Evolutionary conservation across 2,329 filamentous ascomycete genomes (phyloP).

Genomic region (Sclerotinia glacialis): DNA sequence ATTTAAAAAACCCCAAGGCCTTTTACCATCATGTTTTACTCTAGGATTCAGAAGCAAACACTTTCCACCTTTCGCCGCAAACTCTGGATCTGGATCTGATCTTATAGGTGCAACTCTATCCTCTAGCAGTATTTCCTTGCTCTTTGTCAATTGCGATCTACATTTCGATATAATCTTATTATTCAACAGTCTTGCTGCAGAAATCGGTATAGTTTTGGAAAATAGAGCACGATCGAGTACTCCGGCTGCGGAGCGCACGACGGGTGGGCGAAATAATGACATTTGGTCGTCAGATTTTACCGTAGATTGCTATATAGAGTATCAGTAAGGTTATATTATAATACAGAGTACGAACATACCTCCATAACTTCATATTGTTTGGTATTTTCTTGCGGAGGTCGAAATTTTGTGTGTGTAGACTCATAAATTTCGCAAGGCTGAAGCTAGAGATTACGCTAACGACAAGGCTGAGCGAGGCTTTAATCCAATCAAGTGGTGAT

Average conservation of each 20-base stretch:
- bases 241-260: constrained; percentile 65
- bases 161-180: constrained; percentile 71
- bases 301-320: constrained; percentile 26
- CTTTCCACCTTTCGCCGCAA: constrained; percentile 56
- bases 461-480: constrained; percentile 8
- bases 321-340: constrained; percentile 4
- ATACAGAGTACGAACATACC: constrained; percentile 23
- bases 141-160: constrained; percentile 62
- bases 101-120: constrained; percentile 63
- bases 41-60: constrained; percentile 59
- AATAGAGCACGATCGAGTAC: constrained; percentile 83
- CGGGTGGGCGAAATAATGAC: constrained; percentile 70
- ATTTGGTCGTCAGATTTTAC: constrained; percentile 43
- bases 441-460: constrained; percentile 12
- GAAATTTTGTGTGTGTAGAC: constrained; percentile 15
- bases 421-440: constrained; percentile 20
- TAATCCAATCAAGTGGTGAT: constrained; percentile 2
- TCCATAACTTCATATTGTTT: constrained; percentile 34
- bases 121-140: constrained; percentile 62
- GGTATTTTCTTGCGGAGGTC: constrained; percentile 9
- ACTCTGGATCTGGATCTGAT: constrained; percentile 56
- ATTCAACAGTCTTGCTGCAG: constrained; percentile 76
- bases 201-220: constrained; percentile 68
- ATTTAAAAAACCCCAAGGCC: constrained; percentile 2
- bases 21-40: constrained; percentile 51